These are phyloP conservation scores for Candida sojae DNA, from an alignment of 1,139 yeast species.

Conservation along the genomic window DNA sequence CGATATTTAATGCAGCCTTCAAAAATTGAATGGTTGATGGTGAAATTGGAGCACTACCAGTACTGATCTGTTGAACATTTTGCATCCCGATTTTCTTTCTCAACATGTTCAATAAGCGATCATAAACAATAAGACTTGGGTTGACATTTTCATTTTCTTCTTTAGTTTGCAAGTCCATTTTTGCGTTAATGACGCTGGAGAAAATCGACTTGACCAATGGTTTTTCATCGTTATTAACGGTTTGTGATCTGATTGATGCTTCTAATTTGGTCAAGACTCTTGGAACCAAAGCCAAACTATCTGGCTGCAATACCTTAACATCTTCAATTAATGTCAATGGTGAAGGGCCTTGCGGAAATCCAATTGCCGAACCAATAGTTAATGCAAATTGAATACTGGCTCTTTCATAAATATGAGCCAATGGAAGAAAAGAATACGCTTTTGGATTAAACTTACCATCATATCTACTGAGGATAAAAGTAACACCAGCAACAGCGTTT, in stretches of 20 bases:
- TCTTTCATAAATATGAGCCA: slow-evolving; percentile 69
- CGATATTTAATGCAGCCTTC: slow-evolving; percentile 40
- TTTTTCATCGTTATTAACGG: slow-evolving; percentile 44
- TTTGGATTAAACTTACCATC: slow-evolving; percentile 11
- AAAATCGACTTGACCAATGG: slow-evolving; percentile 26
- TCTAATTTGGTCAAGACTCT: slow-evolving; percentile 41
- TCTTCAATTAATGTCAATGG: slow-evolving; percentile 44
- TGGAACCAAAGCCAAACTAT: slow-evolving; percentile 39
- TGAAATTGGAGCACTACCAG: slow-evolving; percentile 49
- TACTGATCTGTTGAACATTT: slow-evolving; percentile 25
- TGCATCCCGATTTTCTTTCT: slow-evolving; percentile 40
- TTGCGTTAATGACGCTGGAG: slow-evolving; percentile 32
- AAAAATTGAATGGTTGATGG: slow-evolving; percentile 42
- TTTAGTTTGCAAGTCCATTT: slow-evolving; percentile 30
- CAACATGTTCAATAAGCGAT: slow-evolving; percentile 25
- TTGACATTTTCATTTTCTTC: slow-evolving; percentile 9
- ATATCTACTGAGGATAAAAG: slow-evolving; percentile 23
- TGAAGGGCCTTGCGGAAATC: slow-evolving; percentile 43
- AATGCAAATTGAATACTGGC: slow-evolving; percentile 25
- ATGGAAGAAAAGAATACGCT: slow-evolving; percentile 23
- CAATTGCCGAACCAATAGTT: slow-evolving; percentile 32
- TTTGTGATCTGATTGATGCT: slow-evolving; percentile 47
- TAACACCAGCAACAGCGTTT: slow-evolving; percentile 52
- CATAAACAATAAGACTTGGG: slow-evolving; percentile 30
- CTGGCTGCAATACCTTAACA: slow-evolving; percentile 35